Percentiles rank a stretch among this genome's conserved stretches.
Conservation (phyloP, 2,329 filamentous ascomycete species). For the Cladosporium sp. region DNA sequence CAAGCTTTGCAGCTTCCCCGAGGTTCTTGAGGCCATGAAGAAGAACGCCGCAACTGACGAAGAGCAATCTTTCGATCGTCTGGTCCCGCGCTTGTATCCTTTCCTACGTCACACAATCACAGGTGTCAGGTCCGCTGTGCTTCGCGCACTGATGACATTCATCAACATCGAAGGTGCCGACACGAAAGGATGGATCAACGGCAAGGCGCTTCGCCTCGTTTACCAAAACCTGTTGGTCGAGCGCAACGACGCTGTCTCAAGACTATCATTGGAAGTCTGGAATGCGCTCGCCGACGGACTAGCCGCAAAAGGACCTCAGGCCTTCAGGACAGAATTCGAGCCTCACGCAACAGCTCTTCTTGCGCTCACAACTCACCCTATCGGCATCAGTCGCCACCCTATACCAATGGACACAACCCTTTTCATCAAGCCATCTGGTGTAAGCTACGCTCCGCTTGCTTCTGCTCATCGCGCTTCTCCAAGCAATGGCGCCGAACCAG, state of each 20-base stretch:
- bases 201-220: conserved; percentile 80
- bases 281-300: conserved; percentile 71
- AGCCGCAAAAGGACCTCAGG: conserved; percentile 59
- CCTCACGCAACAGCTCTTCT: conserved; percentile 79
- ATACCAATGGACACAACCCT: conserved; percentile 88
- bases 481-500: conserved; percentile 60
- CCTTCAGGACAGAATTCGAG: conserved; percentile 72
- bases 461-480: conserved; percentile 46
- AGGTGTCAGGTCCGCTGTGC: conserved; percentile 86
- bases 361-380: conserved; percentile 81
- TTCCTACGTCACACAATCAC: conserved; percentile 97
- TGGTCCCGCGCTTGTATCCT: conserved; percentile 91
- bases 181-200: conserved; percentile 88
- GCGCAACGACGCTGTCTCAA: conserved; percentile 79
- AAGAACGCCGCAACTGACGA: conserved; percentile 78
- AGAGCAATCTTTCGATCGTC: conserved; percentile 84
- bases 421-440: conserved; percentile 91
- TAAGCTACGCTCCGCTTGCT: conserved; percentile 66
- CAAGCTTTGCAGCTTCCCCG: conserved; percentile 89
- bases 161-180: conserved; percentile 78
- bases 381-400: conserved; percentile 86
- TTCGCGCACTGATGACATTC: conserved; percentile 91
- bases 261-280: conserved; percentile 86
- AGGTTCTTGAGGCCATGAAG: conserved; percentile 94
- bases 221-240: conserved; percentile 97